Evolutionary conservation across 345 rosid genomes (phyloP).

Genomic region (Cardamine resedifolia): DNA sequence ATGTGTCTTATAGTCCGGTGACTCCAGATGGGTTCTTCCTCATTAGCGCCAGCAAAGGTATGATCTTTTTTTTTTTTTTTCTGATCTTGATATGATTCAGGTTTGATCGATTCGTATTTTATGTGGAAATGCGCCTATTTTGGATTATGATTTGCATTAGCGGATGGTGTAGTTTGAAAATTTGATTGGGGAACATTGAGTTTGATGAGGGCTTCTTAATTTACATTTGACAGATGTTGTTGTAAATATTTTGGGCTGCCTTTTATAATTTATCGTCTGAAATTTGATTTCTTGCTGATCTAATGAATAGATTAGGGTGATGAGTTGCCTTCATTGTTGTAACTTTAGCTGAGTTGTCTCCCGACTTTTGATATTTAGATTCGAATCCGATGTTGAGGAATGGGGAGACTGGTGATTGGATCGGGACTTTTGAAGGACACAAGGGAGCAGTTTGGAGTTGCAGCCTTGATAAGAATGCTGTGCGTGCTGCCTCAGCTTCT

Average conservation of each 20-base stretch:
- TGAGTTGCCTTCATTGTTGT: conserved; percentile 4
- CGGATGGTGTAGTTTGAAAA: not conserved
- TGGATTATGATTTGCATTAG: conserved; percentile 1
- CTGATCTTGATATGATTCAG: not conserved
- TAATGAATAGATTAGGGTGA: not conserved
- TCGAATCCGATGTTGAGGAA: conserved; percentile 97
- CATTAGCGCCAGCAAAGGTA: conserved; percentile 87
- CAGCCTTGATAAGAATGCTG: conserved; percentile 79
- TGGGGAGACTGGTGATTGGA: conserved; percentile 99
- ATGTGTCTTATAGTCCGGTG: conserved; percentile 68
- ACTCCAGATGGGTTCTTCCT: conserved; percentile 88
- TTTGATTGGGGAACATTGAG: not conserved
- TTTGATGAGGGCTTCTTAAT: not conserved
- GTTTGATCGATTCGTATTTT: conserved; percentile 11
- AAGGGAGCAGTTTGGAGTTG: conserved; percentile 99
- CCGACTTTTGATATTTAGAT: conserved; percentile 48
- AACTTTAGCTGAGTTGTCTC: not conserved
- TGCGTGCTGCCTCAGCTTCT: conserved; percentile 93
- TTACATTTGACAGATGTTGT: not conserved
- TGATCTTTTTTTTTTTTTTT: not conserved
- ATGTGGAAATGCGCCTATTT: conserved; percentile 6
- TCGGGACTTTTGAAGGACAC: conserved; percentile 98
- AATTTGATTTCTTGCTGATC: conserved; percentile 2
- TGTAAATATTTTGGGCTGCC: not conserved
- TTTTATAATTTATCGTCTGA: not conserved